These are phyloP conservation scores for Mortierella sp. DNA, from an alignment of 371 early-diverging fungal species.

Conservation along the genomic window DNA sequence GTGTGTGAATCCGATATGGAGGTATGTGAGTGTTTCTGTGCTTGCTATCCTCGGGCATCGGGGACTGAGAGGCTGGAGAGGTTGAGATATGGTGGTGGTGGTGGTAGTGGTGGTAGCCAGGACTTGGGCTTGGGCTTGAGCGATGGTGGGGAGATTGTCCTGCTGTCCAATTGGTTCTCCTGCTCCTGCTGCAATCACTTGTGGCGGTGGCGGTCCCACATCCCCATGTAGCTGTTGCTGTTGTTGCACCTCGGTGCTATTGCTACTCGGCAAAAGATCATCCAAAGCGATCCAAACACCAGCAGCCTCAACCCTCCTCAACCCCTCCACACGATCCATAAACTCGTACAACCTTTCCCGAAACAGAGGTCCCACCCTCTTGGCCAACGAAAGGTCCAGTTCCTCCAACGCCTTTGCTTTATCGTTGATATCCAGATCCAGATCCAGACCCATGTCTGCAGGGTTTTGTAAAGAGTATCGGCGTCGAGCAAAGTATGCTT, in stretches of 20 bases:
- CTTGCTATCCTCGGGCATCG: slow-evolving; percentile 13
- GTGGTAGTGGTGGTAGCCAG: not conserved
- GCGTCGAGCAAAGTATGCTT: not conserved
- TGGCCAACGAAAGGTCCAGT: slow-evolving; percentile 42
- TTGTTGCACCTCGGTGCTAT: not conserved
- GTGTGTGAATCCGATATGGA: slow-evolving; percentile 36
- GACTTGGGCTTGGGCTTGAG: slow-evolving; percentile 1
- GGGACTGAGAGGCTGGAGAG: not conserved
- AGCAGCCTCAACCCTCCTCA: slow-evolving; percentile 33
- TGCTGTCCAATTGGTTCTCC: not conserved
- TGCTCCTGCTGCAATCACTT: not conserved
- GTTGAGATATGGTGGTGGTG: not conserved
- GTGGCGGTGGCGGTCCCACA: not conserved
- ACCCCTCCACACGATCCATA: slow-evolving; percentile 5
- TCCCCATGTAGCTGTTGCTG: not conserved
- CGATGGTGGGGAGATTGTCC: not conserved
- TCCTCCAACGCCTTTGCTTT: slow-evolving; percentile 17
- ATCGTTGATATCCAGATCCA: slow-evolving; percentile 2
- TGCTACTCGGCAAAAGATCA: slow-evolving; percentile 8
- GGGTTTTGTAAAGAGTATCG: not conserved
- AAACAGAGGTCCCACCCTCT: slow-evolving; percentile 3
- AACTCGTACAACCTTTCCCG: slow-evolving; percentile 20
- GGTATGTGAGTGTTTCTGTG: slow-evolving; percentile 7
- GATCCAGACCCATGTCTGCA: not conserved
- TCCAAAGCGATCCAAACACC: slow-evolving; percentile 36